Base-by-base conservation (phyloP, 208 protist species). In the Novymonas esmeraldas region DNA sequence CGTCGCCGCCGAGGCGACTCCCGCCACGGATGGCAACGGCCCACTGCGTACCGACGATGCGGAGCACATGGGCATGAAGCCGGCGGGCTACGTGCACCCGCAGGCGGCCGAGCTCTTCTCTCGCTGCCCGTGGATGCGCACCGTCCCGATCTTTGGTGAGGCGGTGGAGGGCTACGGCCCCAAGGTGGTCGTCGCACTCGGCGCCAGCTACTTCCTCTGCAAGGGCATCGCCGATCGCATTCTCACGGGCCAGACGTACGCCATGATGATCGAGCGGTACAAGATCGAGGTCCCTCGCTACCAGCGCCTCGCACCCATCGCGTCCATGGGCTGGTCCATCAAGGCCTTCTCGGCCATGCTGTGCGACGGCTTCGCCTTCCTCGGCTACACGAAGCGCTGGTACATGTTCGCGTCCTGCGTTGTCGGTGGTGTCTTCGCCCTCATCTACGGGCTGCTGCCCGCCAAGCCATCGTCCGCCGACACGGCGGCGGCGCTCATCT, bases 381-480 rank as follows among this genome's bases (percentile, higher is more conserved):
- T n/a, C 50, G 71, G 79, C 29, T 87, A 89, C 78, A 77, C 76
- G 14, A 94, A 86, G 78, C 73, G 78, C n/a, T 86, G 82, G 77
- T 82, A 87, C 75, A 60, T 79, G 34, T n/a, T n/a, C n/a, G n/a
- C 69, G 6, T 90, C 82, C 4, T 82, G 76, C 42, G 57, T 89
- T 10, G 26, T 73, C 20, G 82, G 82, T 20, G 65, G 42, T 11
- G 75, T 50, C 0, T 70, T 85, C 49, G 79, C 77, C 29, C 48
- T 89, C 20, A 51, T 60, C 20, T 89, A 77, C 63, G 82, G 70
- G 24, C 52, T 83, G 2, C 71, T 89, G 6, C 84, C 87, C 6
- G 55, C 49, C n/a, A 79, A 70, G 59, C 22, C 29, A 24, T 58
- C 66, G 11, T 79, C 73, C 41, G 84, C 75, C 20, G 49, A 79